These are phyloP conservation scores for Clonostachys rosea DNA, from an alignment of 2,329 filamentous ascomycete species.

Conservation along the genomic window DNA sequence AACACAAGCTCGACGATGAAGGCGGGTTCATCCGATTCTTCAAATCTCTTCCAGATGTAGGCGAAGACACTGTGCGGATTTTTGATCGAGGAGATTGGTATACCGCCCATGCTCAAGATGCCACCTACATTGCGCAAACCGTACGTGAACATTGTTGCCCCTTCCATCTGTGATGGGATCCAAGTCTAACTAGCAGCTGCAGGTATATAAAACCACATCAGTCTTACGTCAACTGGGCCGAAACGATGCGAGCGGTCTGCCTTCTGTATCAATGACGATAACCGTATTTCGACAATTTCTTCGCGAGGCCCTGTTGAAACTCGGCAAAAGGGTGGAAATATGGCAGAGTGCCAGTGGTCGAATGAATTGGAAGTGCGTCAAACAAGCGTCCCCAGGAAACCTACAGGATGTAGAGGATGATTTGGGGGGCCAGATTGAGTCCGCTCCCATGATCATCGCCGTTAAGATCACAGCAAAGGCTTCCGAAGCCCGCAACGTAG, in stretches of 20 bases:
- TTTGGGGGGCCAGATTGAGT: constrained; percentile 78
- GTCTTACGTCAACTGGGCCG: constrained; percentile 87
- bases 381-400: constrained; percentile 93
- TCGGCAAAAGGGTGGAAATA: constrained; percentile 89
- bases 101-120: constrained; percentile 86
- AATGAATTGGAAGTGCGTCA: constrained; percentile 88
- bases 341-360: constrained; percentile 72
- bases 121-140: constrained; percentile 75
- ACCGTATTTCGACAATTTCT: constrained; percentile 96
- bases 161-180: neutral
- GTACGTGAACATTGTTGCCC: constrained; percentile 32
- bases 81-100: constrained; percentile 96
- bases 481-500: constrained; percentile 77
- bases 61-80: constrained; percentile 75
- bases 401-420: constrained; percentile 97
- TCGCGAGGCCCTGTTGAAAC: constrained; percentile 84
- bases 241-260: constrained; percentile 75
- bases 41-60: constrained; percentile 71
- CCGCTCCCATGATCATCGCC: constrained; percentile 89
- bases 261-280: constrained; percentile 91
- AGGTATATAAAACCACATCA: constrained; percentile 97
- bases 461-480: constrained; percentile 92
- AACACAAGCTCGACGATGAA: constrained; percentile 81
- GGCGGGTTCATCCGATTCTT: constrained; percentile 96
- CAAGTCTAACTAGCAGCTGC: neutral